These are phyloP conservation scores for Plenodomus lindquistii DNA, from an alignment of 2,329 filamentous ascomycete genomes.

Conservation along the genomic window DNA sequence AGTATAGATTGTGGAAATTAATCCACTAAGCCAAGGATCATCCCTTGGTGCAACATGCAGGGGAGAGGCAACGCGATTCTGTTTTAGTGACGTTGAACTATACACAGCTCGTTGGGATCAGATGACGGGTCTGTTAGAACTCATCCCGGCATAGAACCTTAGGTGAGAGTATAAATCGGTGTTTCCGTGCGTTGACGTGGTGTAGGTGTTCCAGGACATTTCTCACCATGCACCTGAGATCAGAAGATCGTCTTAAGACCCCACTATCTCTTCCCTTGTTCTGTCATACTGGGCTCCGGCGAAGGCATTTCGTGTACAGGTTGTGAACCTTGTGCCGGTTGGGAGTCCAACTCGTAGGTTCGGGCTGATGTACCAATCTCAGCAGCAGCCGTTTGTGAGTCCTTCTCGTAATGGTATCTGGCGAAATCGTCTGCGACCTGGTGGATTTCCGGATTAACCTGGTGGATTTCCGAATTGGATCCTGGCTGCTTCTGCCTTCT, in stretches of 20 bases:
- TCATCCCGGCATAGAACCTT: no score
- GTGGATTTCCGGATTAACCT: slow-evolving; percentile 6
- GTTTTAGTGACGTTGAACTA: no score
- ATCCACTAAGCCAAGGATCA: no score
- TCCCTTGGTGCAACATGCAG: no score
- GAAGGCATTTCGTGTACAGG: slow-evolving; percentile 6
- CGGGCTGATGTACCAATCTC: slow-evolving; percentile 4
- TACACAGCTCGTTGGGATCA: no score
- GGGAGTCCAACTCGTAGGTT: slow-evolving; percentile 8
- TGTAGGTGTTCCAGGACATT: no score
- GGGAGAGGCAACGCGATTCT: no score
- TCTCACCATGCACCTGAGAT: no score
- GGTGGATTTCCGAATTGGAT: slow-evolving; percentile 7
- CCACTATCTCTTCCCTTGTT: neutral
- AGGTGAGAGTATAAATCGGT: no score
- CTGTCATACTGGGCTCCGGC: neutral
- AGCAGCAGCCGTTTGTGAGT: neutral
- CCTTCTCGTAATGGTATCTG: neutral
- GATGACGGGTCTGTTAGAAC: no score
- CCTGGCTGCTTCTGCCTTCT: slow-evolving; percentile 5
- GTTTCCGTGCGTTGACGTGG: no score
- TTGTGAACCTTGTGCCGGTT: neutral
- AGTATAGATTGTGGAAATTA: no score
- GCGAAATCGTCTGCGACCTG: slow-evolving; percentile 10
- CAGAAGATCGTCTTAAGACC: neutral